Evolutionary conservation across 2,329 filamentous ascomycete genomes (phyloP).

Genomic region (Claviceps digitariae): DNA sequence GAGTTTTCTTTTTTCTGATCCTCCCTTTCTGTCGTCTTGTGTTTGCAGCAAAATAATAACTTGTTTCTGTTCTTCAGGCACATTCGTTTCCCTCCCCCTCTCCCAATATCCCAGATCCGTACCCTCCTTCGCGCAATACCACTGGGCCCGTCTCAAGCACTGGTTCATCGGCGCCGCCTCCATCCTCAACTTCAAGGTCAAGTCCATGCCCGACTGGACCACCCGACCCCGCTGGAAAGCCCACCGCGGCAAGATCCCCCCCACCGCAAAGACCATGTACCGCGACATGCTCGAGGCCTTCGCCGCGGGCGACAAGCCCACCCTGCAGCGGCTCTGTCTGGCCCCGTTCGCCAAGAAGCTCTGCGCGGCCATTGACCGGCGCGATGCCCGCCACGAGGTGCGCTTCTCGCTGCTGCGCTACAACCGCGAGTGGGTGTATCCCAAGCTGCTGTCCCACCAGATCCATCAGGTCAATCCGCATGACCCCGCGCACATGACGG

Average conservation of each 20-base stretch:
- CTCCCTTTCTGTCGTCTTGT: too few species aligned
- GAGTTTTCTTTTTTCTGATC: neutral
- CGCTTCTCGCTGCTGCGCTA: slow-evolving; percentile 43
- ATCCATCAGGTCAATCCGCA: slow-evolving; percentile 31
- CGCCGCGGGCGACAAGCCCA: slow-evolving; percentile 39
- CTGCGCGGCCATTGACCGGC: slow-evolving; percentile 36
- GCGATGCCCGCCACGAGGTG: slow-evolving; percentile 30
- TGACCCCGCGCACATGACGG: slow-evolving; percentile 21
- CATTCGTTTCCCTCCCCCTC: slow-evolving; percentile 32
- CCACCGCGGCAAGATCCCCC: slow-evolving; percentile 26
- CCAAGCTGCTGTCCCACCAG: slow-evolving; percentile 42
- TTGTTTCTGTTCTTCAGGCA: slow-evolving; percentile 21
- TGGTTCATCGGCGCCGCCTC: slow-evolving; percentile 21
- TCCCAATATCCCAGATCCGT: slow-evolving; percentile 19
- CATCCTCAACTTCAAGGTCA: slow-evolving; percentile 25
- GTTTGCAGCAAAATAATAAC: too few species aligned
- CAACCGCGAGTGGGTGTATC: slow-evolving; percentile 25
- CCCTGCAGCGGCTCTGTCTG: slow-evolving; percentile 40
- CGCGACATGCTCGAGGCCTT: slow-evolving; percentile 46
- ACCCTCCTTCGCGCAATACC: slow-evolving; percentile 20
- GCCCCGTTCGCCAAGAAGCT: slow-evolving; percentile 38
- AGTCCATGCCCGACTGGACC: slow-evolving; percentile 31
- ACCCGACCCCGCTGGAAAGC: slow-evolving; percentile 30
- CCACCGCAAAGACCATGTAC: slow-evolving; percentile 46
- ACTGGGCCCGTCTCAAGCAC: slow-evolving; percentile 22